A percentile compares a stretch with the other conserved stretches of the same genome.
Evolutionary conservation across 202 grass and related monocot genomes (phyloP).

Genomic region (Saccharum hybrid): DNA sequence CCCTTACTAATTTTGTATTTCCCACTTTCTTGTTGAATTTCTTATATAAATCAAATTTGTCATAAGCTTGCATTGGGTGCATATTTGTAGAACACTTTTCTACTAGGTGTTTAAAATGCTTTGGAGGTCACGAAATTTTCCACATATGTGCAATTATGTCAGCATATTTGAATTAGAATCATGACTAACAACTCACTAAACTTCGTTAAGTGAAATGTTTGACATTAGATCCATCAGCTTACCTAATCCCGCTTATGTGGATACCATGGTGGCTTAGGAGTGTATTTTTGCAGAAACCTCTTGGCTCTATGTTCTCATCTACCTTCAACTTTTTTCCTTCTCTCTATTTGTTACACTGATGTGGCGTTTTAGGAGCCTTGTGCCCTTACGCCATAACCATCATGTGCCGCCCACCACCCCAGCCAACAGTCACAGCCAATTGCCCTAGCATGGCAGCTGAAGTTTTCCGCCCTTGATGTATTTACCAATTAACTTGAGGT

Average conservation of each 20-base stretch:
- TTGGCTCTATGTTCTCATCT: not conserved
- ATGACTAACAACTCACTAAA: not conserved
- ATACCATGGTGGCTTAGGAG: not conserved
- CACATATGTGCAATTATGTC: not conserved
- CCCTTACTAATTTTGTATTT: not conserved
- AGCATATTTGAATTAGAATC: not conserved
- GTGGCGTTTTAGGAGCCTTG: not conserved
- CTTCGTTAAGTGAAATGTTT: not conserved
- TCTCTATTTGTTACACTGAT: not conserved
- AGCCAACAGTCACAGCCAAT: not conserved
- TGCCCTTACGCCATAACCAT: not conserved
- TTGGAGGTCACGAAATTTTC: not conserved
- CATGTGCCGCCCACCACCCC: not conserved
- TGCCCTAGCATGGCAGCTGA: not conserved
- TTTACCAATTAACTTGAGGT: not conserved
- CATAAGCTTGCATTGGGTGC: not conserved
- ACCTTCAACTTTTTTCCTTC: not conserved
- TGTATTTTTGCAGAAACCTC: not conserved
- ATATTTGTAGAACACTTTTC: not conserved
- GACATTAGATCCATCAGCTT: not conserved
- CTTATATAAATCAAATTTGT: slow-evolving; percentile 12
- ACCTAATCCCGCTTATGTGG: not conserved
- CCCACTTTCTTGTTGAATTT: slow-evolving; percentile 16
- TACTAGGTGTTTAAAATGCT: not conserved
- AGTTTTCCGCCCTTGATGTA: not conserved